Base-by-base conservation (phyloP, 2,329 filamentous ascomycete genomes). In the Pochonia chlamydosporia region DNA sequence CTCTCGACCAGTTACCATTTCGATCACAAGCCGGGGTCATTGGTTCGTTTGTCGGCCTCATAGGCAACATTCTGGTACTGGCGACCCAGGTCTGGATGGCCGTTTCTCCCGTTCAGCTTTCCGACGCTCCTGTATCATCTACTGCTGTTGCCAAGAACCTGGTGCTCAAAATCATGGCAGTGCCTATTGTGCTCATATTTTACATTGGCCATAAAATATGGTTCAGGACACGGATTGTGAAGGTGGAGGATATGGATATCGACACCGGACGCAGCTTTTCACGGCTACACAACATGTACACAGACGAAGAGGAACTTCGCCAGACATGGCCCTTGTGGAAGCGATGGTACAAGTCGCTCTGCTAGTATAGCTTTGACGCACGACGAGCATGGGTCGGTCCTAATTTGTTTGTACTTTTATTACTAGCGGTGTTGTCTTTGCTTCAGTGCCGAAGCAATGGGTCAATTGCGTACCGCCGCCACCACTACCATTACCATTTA, bases 31-130 rank as follows among this genome's bases (percentile, higher is more conserved):
- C 86, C 4, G 92, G 92, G 50, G 71, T 93, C 8, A 56, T 78
- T 9, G 92, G 91, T 9, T 95, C 89, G 3, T 96, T 84, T 75
- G 51, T 93, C 25, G 91, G 91, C 21, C 75, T 96, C 48, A 54
- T 72, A 26, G 80, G 95, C 63, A 95, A 96, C 67, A 48, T 76
- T 18, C 68, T 92, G 31, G 83, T 96, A 24, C 75, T 96, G 24
- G 63, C 86, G 39, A 87, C 87, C 2, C 90, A 96, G 63, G 92
- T 95, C 71, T 96, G 89, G 87, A 84, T 87, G 42, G 89, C 87
- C 24, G 82, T 87, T 4, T 90, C 83, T 61, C 90, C 91, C 4
- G 76, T n/a, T 92, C 41, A 78, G 72, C 21, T 84, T 78, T 59
- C 57, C 59, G 4, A 46, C n/a, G n/a, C n/a, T n/a, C n/a, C 66